A percentile compares a stretch with the other conserved stretches of the same genome.
Evolutionary conservation across 306 rosid genomes (phyloP).

Genomic region (Luffa acutangula): DNA sequence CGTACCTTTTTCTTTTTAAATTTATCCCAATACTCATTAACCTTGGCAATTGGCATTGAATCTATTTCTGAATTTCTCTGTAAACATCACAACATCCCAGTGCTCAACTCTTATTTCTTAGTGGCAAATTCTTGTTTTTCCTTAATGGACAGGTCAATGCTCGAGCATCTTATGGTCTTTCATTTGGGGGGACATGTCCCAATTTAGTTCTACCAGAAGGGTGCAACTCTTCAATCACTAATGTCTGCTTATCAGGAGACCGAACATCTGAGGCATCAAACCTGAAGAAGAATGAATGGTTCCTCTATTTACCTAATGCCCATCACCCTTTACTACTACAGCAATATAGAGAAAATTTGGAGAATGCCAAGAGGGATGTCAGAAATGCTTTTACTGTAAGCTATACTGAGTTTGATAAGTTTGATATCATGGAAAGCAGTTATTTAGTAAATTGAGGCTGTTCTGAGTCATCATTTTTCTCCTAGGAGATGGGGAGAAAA

Average conservation of each 20-base stretch:
- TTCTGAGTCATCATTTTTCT: not conserved
- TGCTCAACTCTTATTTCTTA: constrained; percentile 13
- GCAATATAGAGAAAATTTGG: constrained; percentile 43
- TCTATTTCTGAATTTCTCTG: not conserved
- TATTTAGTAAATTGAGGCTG: constrained; percentile 11
- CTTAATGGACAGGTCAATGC: constrained; percentile 57
- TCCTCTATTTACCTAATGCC: constrained; percentile 58
- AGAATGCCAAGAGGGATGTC: constrained; percentile 45
- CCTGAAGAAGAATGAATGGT: constrained; percentile 48
- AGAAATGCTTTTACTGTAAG: constrained; percentile 40
- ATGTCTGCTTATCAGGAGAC: constrained; percentile 18
- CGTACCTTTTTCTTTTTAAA: not conserved
- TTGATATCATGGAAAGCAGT: not conserved
- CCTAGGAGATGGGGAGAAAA: constrained; percentile 20
- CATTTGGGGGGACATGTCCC: constrained; percentile 72
- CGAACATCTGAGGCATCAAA: constrained; percentile 18
- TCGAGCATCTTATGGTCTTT: constrained; percentile 76
- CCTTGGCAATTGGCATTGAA: not conserved
- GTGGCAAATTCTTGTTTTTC: constrained; percentile 9
- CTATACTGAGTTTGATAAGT: constrained; percentile 3
- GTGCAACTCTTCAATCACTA: constrained; percentile 23
- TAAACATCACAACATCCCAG: not conserved
- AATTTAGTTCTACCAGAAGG: constrained; percentile 37
- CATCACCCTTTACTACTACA: constrained; percentile 79
- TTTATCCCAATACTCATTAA: not conserved